Conservation (phyloP, 257 asterid genomes). For the Scutellaria galericulata region DNA sequence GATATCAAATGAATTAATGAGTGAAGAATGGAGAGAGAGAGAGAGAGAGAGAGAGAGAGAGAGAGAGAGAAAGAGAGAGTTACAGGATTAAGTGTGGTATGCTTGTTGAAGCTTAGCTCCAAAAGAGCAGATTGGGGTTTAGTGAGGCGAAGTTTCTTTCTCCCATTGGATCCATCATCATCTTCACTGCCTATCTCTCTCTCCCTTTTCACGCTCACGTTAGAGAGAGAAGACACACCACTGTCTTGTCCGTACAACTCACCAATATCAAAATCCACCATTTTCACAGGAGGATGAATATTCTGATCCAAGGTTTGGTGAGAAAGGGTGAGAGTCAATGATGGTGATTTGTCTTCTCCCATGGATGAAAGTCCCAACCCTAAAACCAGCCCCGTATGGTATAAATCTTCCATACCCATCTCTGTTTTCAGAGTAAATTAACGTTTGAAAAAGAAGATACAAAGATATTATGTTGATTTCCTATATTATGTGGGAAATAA, state of each 20-base stretch:
- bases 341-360: slow-evolving; percentile 34
- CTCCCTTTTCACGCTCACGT: slow-evolving; percentile 75
- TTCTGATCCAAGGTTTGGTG: slow-evolving; percentile 53
- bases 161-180: slow-evolving; percentile 49
- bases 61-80: not conserved
- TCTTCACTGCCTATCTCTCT: slow-evolving; percentile 53
- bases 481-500: slow-evolving; percentile 3
- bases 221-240: slow-evolving; percentile 75
- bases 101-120: slow-evolving; percentile 61
- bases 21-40: no score
- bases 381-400: slow-evolving; percentile 60
- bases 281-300: slow-evolving; percentile 24
- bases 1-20: slow-evolving; percentile 18
- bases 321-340: slow-evolving; percentile 74
- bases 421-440: not conserved
- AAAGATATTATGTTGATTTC: no score
- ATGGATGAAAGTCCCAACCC: slow-evolving; percentile 57
- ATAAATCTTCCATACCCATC: slow-evolving; percentile 76
- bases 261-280: slow-evolving; percentile 29
- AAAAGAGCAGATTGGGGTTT: slow-evolving; percentile 61
- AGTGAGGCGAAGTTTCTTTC: slow-evolving; percentile 60
- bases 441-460: no score
- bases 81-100: slow-evolving; percentile 71
- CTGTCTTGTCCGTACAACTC: slow-evolving; percentile 80
- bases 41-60: no score